Base-by-base conservation (phyloP, 78 protist species). In the Cavenderia fasciculata region DNA sequence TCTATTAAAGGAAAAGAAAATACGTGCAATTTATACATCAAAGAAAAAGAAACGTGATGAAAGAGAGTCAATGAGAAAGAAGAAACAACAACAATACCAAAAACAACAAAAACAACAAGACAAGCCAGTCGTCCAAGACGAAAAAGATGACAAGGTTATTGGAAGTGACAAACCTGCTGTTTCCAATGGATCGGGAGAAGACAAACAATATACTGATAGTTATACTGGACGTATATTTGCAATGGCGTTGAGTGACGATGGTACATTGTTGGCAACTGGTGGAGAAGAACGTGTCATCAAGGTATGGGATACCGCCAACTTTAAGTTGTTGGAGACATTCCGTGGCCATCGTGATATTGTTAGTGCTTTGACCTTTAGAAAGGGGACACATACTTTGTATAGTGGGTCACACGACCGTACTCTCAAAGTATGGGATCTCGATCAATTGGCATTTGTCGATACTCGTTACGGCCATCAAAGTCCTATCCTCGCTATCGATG, bases 381-480 rank as follows among this genome's bases (percentile, higher is more conserved):
- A 79, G 70, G 87, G 76, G 25, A 59, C 96, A 1, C 89, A 91
- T 62, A 79, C 86, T 40, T 75, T 96, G 34, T 96, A 76, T 56
- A 65, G 92, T 33, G 93, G 93, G 11, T 78, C 94, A 25, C 38
- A 79, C 27, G 97, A 96, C 54, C 82, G 97, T 41, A 96, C 96
- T 12, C 21, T 96, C 27, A 94, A 93, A 31, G 59, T 96, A 4
- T 96, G 97, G 97, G 88, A 96, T 77, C 65, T 92, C 43, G 69
- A 62, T 23, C 92, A 91, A 31, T 87, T 94, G 96, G 78, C 95
- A 29, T 96, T 87, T 57, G 90, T 96, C 29, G 97, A 96, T 18
- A 89, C 97, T 34, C 95, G 94, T 69, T 96, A 59, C 40, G 97
- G 97, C 0, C 97, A 95, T 44, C 86, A 76, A 61, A 46, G 25